Evolutionary conservation across 2,329 filamentous ascomycete species (phyloP).

Genomic region (Aspergillus brasiliensis): DNA sequence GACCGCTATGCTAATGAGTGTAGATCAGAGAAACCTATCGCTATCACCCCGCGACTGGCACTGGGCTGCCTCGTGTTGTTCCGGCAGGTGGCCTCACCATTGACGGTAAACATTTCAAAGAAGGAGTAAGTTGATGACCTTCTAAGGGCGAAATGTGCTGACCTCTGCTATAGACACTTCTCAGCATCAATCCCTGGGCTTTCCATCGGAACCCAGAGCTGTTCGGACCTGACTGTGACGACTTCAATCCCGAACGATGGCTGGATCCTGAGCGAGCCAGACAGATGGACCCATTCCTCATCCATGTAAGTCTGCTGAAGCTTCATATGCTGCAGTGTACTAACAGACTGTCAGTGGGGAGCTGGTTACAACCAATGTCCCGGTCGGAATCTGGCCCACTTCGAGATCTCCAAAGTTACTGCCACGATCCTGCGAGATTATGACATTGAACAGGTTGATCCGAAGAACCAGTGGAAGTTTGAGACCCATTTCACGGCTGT

Average conservation of each 20-base stretch:
- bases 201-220: slow-evolving; percentile 23
- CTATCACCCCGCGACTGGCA: slow-evolving; percentile 34
- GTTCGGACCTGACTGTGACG: slow-evolving; percentile 27
- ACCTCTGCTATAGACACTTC: slow-evolving; percentile 12
- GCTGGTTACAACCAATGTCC: slow-evolving; percentile 41
- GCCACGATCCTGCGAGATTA: slow-evolving; percentile 37
- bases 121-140: slow-evolving; percentile 22
- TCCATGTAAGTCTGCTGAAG: slow-evolving; percentile 16
- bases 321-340: too few relatives aligned
- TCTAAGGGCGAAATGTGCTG: neutral
- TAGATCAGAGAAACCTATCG: slow-evolving; percentile 43
- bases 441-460: slow-evolving; percentile 33
- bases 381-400: slow-evolving; percentile 38
- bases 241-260: slow-evolving; percentile 28
- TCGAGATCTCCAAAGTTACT: slow-evolving; percentile 40
- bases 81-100: slow-evolving; percentile 36
- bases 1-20: neutral
- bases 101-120: slow-evolving; percentile 29
- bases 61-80: slow-evolving; percentile 33
- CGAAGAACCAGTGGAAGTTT: slow-evolving; percentile 16
- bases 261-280: slow-evolving; percentile 19
- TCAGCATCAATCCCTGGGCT: slow-evolving; percentile 39
- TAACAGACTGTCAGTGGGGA: slow-evolving; percentile 30
- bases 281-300: slow-evolving; percentile 13
- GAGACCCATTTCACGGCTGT: slow-evolving; percentile 28